These are phyloP conservation scores for Chlorella sp. DNA, from an alignment of 139 green algal species.

Conservation along the genomic window DNA sequence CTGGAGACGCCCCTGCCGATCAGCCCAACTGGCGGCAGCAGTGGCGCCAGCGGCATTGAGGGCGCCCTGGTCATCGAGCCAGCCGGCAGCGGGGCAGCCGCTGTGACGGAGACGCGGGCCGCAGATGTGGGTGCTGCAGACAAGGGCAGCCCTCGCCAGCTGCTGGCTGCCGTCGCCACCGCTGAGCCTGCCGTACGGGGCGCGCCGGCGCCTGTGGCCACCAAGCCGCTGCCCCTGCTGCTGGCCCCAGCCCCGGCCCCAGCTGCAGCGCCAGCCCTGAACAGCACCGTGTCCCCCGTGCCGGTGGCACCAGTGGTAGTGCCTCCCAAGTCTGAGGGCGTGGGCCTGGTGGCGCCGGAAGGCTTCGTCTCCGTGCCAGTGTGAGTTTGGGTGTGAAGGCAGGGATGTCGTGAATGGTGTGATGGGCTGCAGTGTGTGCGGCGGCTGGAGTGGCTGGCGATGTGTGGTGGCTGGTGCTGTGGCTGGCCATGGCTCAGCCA, in stretches of 20 bases:
- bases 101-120: too few species aligned
- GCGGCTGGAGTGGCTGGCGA: too few species aligned
- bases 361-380: not conserved
- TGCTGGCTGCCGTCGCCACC: not conserved
- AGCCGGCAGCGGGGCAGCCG: too few species aligned
- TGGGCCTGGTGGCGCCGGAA: constrained; percentile 17
- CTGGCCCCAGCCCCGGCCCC: not conserved
- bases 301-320: not conserved
- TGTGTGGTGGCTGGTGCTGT: too few species aligned
- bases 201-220: not conserved
- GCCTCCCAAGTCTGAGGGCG: not conserved
- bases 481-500: not conserved
- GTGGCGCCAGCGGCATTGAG: not conserved
- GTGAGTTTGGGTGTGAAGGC: not conserved
- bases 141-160: not conserved
- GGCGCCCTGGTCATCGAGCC: not conserved
- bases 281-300: not conserved
- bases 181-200: not conserved
- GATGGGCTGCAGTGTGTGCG: too few species aligned
- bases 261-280: not conserved
- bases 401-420: not conserved
- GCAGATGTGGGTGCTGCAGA: too few species aligned
- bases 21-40: not conserved
- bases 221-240: not conserved
- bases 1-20: not conserved